phyloP scores from a whole-genome alignment of 192 early-diverging fungal species.

The Backusella circina region DNA sequence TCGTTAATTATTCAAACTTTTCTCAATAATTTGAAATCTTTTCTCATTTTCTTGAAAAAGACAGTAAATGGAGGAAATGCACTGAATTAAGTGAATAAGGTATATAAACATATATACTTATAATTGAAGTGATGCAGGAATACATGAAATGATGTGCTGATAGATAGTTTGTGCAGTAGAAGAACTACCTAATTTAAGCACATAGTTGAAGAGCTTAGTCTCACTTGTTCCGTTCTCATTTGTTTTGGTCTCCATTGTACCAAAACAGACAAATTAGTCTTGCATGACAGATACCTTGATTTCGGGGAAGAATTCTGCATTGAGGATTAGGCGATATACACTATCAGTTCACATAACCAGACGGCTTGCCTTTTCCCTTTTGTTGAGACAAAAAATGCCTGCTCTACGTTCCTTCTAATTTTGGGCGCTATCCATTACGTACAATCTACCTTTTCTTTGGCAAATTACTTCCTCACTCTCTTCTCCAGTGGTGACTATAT shows the following conservation, averaged over 20 bases:
- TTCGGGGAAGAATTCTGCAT: constrained; percentile 29
- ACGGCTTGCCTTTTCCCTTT: background rate
- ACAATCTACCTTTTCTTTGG: constrained; percentile 34
- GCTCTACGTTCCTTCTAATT: constrained; percentile 41
- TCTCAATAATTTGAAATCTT: too few species aligned
- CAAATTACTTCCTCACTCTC: constrained; percentile 36
- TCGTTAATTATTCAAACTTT: too few species aligned
- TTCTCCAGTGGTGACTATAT: constrained; percentile 37
- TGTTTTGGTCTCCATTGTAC: constrained; percentile 29
- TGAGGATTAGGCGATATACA: constrained; percentile 43
- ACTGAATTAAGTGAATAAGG: too few species aligned
- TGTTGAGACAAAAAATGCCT: constrained; percentile 37
- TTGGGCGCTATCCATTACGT: constrained; percentile 23
- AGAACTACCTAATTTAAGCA: constrained; percentile 16
- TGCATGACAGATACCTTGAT: constrained; percentile 37
- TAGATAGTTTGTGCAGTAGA: constrained; percentile 19
- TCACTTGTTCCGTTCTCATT: constrained; percentile 4
- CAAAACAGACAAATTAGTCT: constrained; percentile 38
- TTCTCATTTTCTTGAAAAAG: too few species aligned
- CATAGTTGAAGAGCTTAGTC: constrained; percentile 22
- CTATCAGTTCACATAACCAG: constrained; percentile 43
- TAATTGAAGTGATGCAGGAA: constrained; percentile 1
- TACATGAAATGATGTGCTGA: constrained; percentile 21
- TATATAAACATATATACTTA: too few species aligned
- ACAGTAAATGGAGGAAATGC: too few species aligned